Evolutionary conservation across 176 grass and related monocot species (phyloP).

Genomic region (Eleusine coracana): DNA sequence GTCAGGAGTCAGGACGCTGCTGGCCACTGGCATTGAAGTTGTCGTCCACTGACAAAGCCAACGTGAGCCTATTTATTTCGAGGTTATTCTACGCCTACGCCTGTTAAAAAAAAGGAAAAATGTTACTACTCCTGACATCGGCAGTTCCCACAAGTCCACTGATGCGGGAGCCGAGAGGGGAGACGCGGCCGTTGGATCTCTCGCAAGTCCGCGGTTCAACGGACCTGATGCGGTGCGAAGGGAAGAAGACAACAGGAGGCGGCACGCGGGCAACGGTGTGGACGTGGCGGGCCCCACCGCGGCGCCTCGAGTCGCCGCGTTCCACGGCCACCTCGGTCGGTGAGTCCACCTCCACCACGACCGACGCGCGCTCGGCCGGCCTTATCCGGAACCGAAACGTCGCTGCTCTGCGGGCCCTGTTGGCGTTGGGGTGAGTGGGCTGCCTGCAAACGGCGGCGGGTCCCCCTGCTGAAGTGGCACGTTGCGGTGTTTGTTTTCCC

Average conservation of each 20-base stretch:
- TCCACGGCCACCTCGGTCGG: constrained; percentile 19
- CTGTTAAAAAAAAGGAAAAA: too few relatives aligned
- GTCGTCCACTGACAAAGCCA: not conserved
- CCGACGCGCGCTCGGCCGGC: not conserved
- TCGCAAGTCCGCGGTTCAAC: not conserved
- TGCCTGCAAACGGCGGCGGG: too few relatives aligned
- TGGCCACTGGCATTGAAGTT: not conserved
- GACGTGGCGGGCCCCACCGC: not conserved
- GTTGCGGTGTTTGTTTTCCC: not conserved
- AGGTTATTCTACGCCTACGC: too few relatives aligned
- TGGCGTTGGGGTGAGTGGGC: too few relatives aligned
- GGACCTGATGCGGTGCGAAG: not conserved
- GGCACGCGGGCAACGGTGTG: too few relatives aligned
- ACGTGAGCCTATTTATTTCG: too few relatives aligned
- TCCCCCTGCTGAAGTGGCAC: too few relatives aligned
- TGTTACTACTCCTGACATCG: too few relatives aligned
- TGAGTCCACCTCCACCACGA: constrained; percentile 2
- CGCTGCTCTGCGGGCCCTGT: too few relatives aligned
- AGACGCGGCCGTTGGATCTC: not conserved
- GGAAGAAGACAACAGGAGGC: too few relatives aligned
- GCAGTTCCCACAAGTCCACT: too few relatives aligned
- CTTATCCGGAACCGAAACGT: constrained; percentile 21
- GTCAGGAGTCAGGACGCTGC: not conserved
- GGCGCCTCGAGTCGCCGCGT: constrained; percentile 35
- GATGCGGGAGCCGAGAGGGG: not conserved